Conservation (phyloP, 768 basidiomycete species). For the Leccinum subtestaceum region DNA sequence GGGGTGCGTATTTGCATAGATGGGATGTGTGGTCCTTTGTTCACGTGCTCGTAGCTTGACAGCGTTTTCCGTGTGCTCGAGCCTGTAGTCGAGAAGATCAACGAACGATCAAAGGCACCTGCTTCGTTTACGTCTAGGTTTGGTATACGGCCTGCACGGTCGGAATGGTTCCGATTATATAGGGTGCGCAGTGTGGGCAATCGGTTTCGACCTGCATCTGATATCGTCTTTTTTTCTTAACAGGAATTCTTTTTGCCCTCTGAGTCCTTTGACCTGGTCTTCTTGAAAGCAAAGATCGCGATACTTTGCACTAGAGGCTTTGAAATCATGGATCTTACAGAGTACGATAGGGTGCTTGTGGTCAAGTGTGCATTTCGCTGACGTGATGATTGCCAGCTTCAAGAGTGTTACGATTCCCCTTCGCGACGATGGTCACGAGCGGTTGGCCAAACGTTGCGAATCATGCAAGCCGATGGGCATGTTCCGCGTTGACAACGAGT, state of each 20-base stretch:
- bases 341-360: conserved; percentile 49
- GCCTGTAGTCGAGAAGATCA: conserved; percentile 88
- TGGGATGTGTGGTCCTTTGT: conserved; percentile 6
- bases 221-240: neutral
- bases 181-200: conserved; percentile 43
- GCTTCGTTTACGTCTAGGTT: conserved; percentile 70
- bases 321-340: conserved; percentile 94
- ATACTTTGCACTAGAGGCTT: conserved; percentile 93
- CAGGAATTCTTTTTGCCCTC: conserved; percentile 90
- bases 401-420: conserved; percentile 88
- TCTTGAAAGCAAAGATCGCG: conserved; percentile 90
- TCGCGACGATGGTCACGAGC: conserved; percentile 67
- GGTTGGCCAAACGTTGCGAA: conserved; percentile 78
- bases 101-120: conserved; percentile 69
- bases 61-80: conserved; percentile 98
- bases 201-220: neutral
- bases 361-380: neutral
- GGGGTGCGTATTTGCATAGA: conserved; percentile 44
- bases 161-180: conserved; percentile 95
- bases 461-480: conserved; percentile 82
- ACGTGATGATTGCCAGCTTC: conserved; percentile 46
- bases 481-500: conserved; percentile 88
- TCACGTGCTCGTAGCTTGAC: conserved; percentile 50
- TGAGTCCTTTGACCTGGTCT: conserved; percentile 86
- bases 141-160: conserved; percentile 73